phyloP scores from a whole-genome alignment of 345 rosid species.

The Aethionema arabicum region DNA sequence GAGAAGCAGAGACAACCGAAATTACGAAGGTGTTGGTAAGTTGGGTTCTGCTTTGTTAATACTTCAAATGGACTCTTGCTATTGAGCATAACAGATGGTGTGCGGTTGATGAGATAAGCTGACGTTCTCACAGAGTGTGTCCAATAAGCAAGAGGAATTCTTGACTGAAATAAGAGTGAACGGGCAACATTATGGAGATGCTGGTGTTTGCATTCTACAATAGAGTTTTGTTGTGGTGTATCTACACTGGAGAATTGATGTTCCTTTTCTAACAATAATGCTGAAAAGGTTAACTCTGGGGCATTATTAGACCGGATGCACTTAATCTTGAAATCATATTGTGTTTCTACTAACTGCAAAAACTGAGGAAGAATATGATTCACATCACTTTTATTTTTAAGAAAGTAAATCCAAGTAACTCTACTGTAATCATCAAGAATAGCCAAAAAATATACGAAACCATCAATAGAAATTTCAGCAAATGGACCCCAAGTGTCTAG shows the following conservation, averaged over 20 bases:
- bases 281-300: background rate
- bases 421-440: background rate
- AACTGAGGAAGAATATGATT: background rate
- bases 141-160: background rate
- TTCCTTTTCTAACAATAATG: background rate
- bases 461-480: background rate
- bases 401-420: background rate
- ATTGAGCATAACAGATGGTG: background rate
- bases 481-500: background rate
- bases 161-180: background rate
- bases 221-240: background rate
- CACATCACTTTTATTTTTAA: background rate
- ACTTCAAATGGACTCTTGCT: background rate
- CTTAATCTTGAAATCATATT: background rate
- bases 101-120: background rate
- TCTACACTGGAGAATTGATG: background rate
- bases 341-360: background rate
- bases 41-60: background rate
- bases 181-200: background rate
- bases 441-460: background rate
- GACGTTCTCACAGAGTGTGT: background rate
- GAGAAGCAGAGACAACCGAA: too few relatives aligned
- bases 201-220: background rate
- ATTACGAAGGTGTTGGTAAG: background rate
- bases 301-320: background rate